Base-by-base conservation (phyloP, 768 basidiomycete genomes). In the Mycena amicta region DNA sequence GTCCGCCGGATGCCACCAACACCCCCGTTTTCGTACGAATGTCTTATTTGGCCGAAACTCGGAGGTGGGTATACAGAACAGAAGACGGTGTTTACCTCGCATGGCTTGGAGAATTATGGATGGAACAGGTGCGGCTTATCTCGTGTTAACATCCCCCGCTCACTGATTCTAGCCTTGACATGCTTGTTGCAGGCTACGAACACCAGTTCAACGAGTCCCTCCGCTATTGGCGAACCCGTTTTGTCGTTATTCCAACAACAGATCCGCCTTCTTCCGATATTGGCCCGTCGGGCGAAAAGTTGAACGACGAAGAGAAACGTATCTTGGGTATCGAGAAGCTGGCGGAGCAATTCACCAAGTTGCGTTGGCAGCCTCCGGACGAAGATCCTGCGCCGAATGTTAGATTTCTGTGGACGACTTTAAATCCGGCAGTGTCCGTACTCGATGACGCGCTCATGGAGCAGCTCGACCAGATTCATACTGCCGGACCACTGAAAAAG, bases 151-250 rank as follows among this genome's bases (percentile, higher is more conserved):
- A 6, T 18, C 18, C 49, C 46, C 18, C 25, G 26, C 22, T 20
- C 18, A 25, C 25, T 57, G 29, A 46, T 39, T 30, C 31, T 50
- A 94, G 92, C 59, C 69, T 94, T 56, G 92, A 94, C 68, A 92
- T 94, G 90, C 71, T 93, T 3, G 86, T 92, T 3, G 88, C 88
- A 30, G 89, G 91, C 1, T 90, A 93, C 65, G 89, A 93, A 67
- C 85, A 87, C 59, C 80, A 89, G 51, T 87, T 91, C 69, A 85
- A 85, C 66, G 91, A 93, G 59, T 88, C 90, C 2, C 77, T 95
- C 29, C 85, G 92, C 46, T 96, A 96, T 66, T 97, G 96, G 93
- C 83, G 95, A 13, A 98, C 95, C 0, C 82, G 95, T 22, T 97
- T 97, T 70, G 81, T 98, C 25, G 86, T 99, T 20, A 90, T 99